Evolutionary conservation across 805 yeast genomes (phyloP), one percentile per base, ranked within the genome.

Genomic region (Candida silvatica): DNA sequence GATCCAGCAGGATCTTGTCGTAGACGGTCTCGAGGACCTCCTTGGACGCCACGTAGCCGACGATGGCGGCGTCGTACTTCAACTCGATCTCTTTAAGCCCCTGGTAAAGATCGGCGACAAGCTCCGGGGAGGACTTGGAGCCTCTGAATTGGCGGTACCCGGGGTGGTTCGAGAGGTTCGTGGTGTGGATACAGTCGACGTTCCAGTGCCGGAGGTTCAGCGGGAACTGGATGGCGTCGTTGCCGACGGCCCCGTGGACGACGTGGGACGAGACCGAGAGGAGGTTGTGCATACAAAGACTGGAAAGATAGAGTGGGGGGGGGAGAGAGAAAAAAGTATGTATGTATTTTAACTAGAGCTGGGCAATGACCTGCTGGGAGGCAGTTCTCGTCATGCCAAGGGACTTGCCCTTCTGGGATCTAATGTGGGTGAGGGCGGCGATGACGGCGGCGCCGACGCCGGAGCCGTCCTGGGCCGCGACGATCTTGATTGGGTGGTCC

Each of bases 391-490:
- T 52, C 24, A 56, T 26, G 51, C 90, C 90, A 41, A 82, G 79
- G 42, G 85, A 75, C 51, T 70, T 60, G 31, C 90, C 90, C 41
- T 72, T 67, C 45, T 65, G 69, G 52, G 80, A 67, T 67, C 98
- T 80, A 59, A 75, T 69, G 59, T 81, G 75, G 38, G 97, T 81
- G 61, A 90, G 73, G 29, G 97, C 97, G 37, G 98, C 97, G 63
- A 92, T 90, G 51, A 90, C 74, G 35, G 97, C 98, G 37, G 98
- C 98, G 57, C 98, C 98, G 32, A 85, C 96, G 67, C 97, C 97
- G 26, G 92, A 81, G 51, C 98, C 98, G 66, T 92, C 98, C 66
- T 90, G 96, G 45, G 98, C 97, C 39, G 94, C 83, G 27, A 80
- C 84, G 47, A 88, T 77, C 44, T 70, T 63, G 53, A 92, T 78